Evolutionary conservation across 2,329 filamentous ascomycete species (phyloP), one percentile per base, ranked within the genome.

Genomic region (Thelonectria rubi): DNA sequence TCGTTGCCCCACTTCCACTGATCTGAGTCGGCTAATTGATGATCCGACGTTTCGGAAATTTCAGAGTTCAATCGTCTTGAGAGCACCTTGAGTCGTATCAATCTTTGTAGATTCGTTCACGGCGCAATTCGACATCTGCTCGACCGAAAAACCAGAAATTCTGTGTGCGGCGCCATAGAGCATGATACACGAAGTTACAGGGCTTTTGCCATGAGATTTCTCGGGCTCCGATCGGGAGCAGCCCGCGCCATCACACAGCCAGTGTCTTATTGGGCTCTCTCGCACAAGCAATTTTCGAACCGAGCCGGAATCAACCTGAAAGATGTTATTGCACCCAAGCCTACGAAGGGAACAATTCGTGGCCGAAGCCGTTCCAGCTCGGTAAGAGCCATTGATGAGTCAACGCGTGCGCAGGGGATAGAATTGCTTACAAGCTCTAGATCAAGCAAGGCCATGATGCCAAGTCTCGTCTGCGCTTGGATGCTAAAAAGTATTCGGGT

Each of bases 401-500:
- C 8, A 0, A n/a, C 12, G 2, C 15, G 12, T 1, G n/a, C 3
- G 6, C 7, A 24, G 2, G 17, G 4, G 11, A 18, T 9, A 9
- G 43, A 26, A 20, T 32, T 34, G 24, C 53, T 66, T 52, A 65
- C 21, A 21, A 15, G 9, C 17, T 3, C 17, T 46, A 78, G 76
- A 67, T 74, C 37, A 72, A 72, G 54, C 68, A 74, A 20, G 75
- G 74, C 7, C 74, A 77, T 64, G 76, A 78, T 51, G 75, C 74
- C n/a, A 71, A 70, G 21, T 69, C 73, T 18, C 73, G 75, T 24
- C 47, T 77, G 15, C 69, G 74, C 5, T 64, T 74, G 8, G 69
- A 72, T 40, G 56, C 46, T 15, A 69, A 70, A 46, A 68, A 67
- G 39, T 68, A 70, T 39, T 49, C 42, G 3, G 74, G 75, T 40